Conservation (phyloP, 2,329 filamentous ascomycete genomes). For the Phyllosticta ampelicida region DNA sequence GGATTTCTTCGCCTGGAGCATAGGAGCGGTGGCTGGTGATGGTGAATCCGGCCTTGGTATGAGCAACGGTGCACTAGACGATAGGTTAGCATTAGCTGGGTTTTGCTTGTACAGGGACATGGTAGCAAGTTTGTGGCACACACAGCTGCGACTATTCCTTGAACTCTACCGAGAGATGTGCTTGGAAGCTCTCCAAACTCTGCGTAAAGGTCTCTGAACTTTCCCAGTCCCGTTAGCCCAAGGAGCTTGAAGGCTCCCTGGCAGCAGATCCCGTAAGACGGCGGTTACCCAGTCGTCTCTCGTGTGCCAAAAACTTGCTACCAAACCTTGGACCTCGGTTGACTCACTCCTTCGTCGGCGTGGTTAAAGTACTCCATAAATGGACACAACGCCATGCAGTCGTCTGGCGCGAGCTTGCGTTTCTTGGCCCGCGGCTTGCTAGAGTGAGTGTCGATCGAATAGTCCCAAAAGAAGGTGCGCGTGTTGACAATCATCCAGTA, state of each 20-base stretch:
- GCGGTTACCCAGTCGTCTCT: no score
- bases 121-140: no score
- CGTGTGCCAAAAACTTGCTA: no score
- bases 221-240: no score
- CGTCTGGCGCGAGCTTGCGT: conserved; percentile 34
- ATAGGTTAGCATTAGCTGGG: neutral
- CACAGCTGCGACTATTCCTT: no score
- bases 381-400: conserved; percentile 59
- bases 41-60: conserved; percentile 42
- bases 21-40: conserved; percentile 45
- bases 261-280: no score
- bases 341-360: conserved; percentile 26
- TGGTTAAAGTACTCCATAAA: conserved; percentile 65
- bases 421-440: conserved; percentile 31
- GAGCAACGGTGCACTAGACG: conserved; percentile 42
- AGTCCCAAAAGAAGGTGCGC: conserved; percentile 48
- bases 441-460: conserved; percentile 26
- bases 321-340: no score
- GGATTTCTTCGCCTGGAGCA: conserved; percentile 51
- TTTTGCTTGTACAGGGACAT: no score
- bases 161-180: no score
- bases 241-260: no score
- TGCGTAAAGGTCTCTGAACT: no score
- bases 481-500: conserved; percentile 52
- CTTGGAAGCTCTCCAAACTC: no score